Evolutionary conservation across 164 flowering plant genomes (phyloP), one percentile per base, ranked within the genome.

Genomic region (Paratinospora sagittata): DNA sequence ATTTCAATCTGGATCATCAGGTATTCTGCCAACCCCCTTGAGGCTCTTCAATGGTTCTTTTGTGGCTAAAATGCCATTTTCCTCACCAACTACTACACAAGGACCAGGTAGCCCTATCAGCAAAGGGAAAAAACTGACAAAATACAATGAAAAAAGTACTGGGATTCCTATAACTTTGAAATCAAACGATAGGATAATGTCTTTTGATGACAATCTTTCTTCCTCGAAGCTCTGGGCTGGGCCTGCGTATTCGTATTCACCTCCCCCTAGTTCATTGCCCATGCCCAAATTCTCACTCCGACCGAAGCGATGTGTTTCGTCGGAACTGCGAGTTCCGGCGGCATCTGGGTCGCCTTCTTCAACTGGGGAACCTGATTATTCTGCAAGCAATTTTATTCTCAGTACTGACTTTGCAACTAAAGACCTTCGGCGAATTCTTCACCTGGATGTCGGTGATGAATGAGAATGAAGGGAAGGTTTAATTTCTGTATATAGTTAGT

Each of bases 251-350:
- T 88, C 94, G 0, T 85, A 90, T 77, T 95, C 98, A 0, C 98
- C 98, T 0, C 98, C 97, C 1, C 97, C 98, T 0, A 92, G 97
- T 81, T 95, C 97, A 1, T 74, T 95, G 79, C 98, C 98, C 11
- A 87, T 95, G 8, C 98, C 98, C 8, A 92, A 88, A 66, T 95
- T 95, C 71, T 85, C 87, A 5, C 69, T 87, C 39, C 72, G 74
- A 37, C 86, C 84, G 37, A 92, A 92, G 73, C 76, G 97, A 45
- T 84, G 90, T 68, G 84, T 82, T n/a, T 95, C 97, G 0, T 90
- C 90, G 74, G 93, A 90, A 9, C 69, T 85, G 63, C 89, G 88
- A 27, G 36, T 62, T 67, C 58, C 83, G 24, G 80, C 37, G 45
- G 36, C n/a, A 24, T 71, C 80, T 65, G 86, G 65, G 60, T 27